A percentile compares a stretch with the other conserved stretches of the same genome.
Conservation (phyloP, 345 rosid species). For the Hibiscus syriacus region DNA sequence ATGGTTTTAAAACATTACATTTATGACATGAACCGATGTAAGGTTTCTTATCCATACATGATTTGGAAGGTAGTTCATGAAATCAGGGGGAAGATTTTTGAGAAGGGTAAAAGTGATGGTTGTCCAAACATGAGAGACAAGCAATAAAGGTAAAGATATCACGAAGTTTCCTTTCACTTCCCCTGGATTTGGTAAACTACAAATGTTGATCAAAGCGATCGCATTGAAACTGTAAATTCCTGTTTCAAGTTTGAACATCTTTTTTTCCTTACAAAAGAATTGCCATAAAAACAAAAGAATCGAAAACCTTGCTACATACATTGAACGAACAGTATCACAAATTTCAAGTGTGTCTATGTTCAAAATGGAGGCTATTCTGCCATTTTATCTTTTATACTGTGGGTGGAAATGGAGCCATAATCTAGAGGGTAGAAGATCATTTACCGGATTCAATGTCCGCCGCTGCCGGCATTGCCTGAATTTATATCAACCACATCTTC, state of each 20-base stretch:
- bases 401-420: slow-evolving; percentile 7
- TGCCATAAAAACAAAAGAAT: slow-evolving; percentile 34
- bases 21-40: background rate
- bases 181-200: background rate
- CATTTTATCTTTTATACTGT: background rate
- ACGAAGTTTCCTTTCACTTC: background rate
- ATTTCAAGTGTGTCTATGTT: slow-evolving; percentile 12
- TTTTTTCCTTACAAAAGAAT: slow-evolving; percentile 55
- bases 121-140: background rate
- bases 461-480: slow-evolving; percentile 4
- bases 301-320: slow-evolving; percentile 16
- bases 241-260: slow-evolving; percentile 20
- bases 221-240: slow-evolving; percentile 17
- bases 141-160: background rate
- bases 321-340: slow-evolving; percentile 27
- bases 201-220: background rate
- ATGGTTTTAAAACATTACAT: background rate
- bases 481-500: slow-evolving; percentile 2
- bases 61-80: background rate
- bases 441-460: background rate
- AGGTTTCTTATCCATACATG: background rate
- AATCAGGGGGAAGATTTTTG: background rate
- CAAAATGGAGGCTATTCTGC: slow-evolving; percentile 13
- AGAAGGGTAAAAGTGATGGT: background rate
- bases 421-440: background rate